Evolutionary conservation across 192 early-diverging fungal species (phyloP).

Genomic region (Linnemannia schmuckeri): DNA sequence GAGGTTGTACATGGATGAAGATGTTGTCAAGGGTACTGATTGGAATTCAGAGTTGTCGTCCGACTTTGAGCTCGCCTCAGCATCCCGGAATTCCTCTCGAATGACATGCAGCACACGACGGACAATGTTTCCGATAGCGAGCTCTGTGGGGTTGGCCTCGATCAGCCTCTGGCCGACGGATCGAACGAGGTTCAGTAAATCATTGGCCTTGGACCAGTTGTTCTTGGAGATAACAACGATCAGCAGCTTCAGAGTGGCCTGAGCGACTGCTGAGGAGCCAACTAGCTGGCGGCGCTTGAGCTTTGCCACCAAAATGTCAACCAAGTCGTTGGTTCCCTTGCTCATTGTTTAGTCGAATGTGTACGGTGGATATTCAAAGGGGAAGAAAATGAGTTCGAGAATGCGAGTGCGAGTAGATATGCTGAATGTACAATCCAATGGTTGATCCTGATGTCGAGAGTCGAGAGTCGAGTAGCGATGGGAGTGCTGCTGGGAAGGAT

Average conservation of each 20-base stretch:
- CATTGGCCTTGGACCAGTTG: conserved; percentile 74
- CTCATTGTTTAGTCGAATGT: conserved; percentile 2
- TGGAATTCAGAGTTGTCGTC: conserved; percentile 7
- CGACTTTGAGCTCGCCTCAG: conserved; percentile 19
- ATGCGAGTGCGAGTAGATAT: neutral
- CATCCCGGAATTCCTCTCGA: conserved; percentile 69
- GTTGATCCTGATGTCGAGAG: neutral
- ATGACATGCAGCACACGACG: conserved; percentile 84
- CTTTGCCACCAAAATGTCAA: conserved; percentile 62
- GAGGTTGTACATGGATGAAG: conserved; percentile 68
- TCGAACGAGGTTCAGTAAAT: conserved; percentile 71
- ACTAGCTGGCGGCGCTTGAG: conserved; percentile 71
- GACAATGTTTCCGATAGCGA: conserved; percentile 86
- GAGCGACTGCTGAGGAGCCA: conserved; percentile 73
- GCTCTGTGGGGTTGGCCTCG: conserved; percentile 85
- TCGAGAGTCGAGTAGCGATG: neutral
- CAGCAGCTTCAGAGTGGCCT: conserved; percentile 80
- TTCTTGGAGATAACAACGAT: conserved; percentile 79
- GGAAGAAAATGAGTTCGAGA: neutral
- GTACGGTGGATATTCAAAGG: neutral
- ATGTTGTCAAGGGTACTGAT: conserved; percentile 38
- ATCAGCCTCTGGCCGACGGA: conserved; percentile 74
- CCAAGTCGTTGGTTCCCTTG: conserved; percentile 35
- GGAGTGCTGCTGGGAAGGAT: neutral
- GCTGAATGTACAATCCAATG: neutral